phyloP scores from a whole-genome alignment of 345 rosid species.

The Linum usitatissimum region DNA sequence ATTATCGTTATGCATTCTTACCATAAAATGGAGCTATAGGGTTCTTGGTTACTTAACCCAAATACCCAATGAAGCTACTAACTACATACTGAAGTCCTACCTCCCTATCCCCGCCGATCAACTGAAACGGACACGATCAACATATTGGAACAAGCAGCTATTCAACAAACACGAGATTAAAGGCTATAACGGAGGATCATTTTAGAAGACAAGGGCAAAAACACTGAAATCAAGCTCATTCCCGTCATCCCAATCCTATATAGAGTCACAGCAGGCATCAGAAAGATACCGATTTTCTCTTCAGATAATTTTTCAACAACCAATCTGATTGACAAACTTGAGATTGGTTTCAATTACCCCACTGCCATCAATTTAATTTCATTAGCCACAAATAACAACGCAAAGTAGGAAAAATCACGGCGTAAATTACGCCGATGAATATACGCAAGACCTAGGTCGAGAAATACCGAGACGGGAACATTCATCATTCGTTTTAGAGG shows the following conservation, averaged over 20 bases:
- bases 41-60: too few species aligned
- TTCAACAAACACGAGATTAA: not conserved
- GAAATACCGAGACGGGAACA: not conserved
- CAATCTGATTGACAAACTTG: not conserved
- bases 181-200: not conserved
- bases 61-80: not conserved
- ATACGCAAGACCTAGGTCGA: not conserved
- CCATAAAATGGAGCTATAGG: too few species aligned
- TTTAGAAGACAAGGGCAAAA: not conserved
- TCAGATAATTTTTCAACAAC: not conserved
- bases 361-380: not conserved
- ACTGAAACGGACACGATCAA: not conserved
- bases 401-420: not conserved
- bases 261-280: not conserved
- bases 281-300: not conserved
- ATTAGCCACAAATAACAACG: not conserved
- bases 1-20: too few species aligned
- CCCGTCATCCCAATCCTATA: not conserved
- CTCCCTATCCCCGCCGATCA: not conserved
- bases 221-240: not conserved
- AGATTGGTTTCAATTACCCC: not conserved
- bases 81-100: not conserved
- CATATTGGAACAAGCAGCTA: not conserved
- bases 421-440: not conserved
- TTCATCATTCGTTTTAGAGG: not conserved